Conservation (phyloP, 305 asterid genomes). For the Ilex paraguariensis region DNA sequence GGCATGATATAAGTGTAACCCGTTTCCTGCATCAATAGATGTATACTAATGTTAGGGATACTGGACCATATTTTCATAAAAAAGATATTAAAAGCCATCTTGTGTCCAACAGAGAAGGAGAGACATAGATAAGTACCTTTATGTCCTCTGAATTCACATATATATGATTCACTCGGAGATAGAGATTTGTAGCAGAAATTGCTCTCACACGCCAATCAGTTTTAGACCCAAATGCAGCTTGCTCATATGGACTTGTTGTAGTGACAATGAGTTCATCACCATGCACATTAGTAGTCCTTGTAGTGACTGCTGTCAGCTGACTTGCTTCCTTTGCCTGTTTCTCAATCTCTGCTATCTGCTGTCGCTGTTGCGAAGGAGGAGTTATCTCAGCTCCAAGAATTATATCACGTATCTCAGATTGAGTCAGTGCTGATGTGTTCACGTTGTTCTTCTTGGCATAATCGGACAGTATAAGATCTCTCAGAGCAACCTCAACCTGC, state of each 20-base stretch:
- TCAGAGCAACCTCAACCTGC: constrained; percentile 98
- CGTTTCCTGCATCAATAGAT: constrained; percentile 69
- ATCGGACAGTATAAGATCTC: constrained; percentile 94
- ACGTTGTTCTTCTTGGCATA: constrained; percentile 99
- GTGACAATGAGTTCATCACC: constrained; percentile 95
- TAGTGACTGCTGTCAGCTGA: constrained; percentile 97
- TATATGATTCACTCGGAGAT: constrained; percentile 95
- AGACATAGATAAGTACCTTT: constrained; percentile 44
- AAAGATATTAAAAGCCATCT: neutral
- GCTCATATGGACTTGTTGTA: constrained; percentile 97
- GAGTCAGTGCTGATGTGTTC: constrained; percentile 95
- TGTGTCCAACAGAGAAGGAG: neutral
- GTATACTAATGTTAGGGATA: neutral
- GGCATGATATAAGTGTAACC: constrained; percentile 99
- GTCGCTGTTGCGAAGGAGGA: constrained; percentile 99
- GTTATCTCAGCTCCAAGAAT: constrained; percentile 99
- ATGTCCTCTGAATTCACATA: constrained; percentile 98
- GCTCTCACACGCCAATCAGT: constrained; percentile 99
- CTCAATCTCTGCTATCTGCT: constrained; percentile 98
- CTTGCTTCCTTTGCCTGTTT: constrained; percentile 98
- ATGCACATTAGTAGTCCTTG: constrained; percentile 90
- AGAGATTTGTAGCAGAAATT: constrained; percentile 97
- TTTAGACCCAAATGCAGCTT: constrained; percentile 80
- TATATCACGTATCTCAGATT: constrained; percentile 96
- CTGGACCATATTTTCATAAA: too few species aligned